Conservation (phyloP, 306 rosid genomes). For the Argentina anserina region DNA sequence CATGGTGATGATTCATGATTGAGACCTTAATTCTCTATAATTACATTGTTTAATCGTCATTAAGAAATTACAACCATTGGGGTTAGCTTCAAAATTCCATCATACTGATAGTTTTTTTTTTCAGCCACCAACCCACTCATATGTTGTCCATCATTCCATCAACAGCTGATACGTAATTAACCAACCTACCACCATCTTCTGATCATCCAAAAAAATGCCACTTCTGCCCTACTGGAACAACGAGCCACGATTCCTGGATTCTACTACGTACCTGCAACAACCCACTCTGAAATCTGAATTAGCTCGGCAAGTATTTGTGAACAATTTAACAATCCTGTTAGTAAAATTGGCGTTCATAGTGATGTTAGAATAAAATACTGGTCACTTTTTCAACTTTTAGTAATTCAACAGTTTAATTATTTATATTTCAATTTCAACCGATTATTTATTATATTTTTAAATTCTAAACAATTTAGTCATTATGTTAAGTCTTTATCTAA, state of each 20-base stretch:
- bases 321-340: no score
- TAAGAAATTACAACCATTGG: background rate
- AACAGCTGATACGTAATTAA: background rate
- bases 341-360: no score
- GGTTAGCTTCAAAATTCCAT: background rate
- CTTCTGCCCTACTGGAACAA: background rate
- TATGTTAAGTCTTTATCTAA: no score
- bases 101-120: background rate
- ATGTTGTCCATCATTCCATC: constrained; percentile 19
- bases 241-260: constrained; percentile 3
- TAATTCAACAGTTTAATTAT: no score
- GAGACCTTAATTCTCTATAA: background rate
- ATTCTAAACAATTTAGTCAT: no score
- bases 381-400: no score
- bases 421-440: no score
- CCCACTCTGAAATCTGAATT: no score
- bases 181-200: constrained; percentile 30
- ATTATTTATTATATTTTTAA: no score
- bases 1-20: background rate
- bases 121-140: constrained; percentile 21
- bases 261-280: background rate
- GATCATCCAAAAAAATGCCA: no score
- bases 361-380: no score
- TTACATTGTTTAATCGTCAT: background rate
- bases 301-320: no score